Evolutionary conservation across 805 yeast species (phyloP).

Genomic region (Metschnikowia colocasiae): DNA sequence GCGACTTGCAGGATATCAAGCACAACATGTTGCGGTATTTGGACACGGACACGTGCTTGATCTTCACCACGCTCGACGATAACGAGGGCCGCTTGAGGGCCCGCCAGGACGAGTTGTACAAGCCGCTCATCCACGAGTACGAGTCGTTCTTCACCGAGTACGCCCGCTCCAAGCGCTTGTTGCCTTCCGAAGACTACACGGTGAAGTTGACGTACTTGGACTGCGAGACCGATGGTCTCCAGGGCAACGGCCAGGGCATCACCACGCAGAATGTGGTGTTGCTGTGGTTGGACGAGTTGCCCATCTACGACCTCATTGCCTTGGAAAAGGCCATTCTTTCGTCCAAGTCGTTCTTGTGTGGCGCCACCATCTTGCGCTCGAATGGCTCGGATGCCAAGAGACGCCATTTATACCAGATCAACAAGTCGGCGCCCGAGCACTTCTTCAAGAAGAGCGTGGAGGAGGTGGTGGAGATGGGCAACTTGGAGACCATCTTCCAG

Average conservation of each 20-base stretch:
- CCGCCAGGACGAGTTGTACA: conserved; percentile 74
- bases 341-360: conserved; percentile 83
- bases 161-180: conserved; percentile 26
- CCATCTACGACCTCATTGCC: conserved; percentile 77
- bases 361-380: conserved; percentile 61
- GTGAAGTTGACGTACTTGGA: conserved; percentile 61
- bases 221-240: conserved; percentile 74
- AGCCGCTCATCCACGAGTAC: conserved; percentile 68
- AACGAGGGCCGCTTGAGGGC: conserved; percentile 77
- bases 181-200: conserved; percentile 20
- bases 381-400: conserved; percentile 23
- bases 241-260: conserved; percentile 71
- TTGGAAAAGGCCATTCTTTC: conserved; percentile 85
- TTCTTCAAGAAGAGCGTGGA: conserved; percentile 49
- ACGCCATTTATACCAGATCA: conserved; percentile 32
- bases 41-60: conserved; percentile 91
- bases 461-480: conserved; percentile 71
- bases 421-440: conserved; percentile 28
- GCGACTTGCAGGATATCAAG: conserved; percentile 55
- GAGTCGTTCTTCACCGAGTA: conserved; percentile 53
- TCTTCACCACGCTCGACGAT: conserved; percentile 76
- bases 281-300: conserved; percentile 60
- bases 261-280: conserved; percentile 59
- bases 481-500: conserved; percentile 80
- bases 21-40: conserved; percentile 69